Evolutionary conservation across 2,329 filamentous ascomycete species (phyloP).

Genomic region (Teratosphaeria nubilosa): DNA sequence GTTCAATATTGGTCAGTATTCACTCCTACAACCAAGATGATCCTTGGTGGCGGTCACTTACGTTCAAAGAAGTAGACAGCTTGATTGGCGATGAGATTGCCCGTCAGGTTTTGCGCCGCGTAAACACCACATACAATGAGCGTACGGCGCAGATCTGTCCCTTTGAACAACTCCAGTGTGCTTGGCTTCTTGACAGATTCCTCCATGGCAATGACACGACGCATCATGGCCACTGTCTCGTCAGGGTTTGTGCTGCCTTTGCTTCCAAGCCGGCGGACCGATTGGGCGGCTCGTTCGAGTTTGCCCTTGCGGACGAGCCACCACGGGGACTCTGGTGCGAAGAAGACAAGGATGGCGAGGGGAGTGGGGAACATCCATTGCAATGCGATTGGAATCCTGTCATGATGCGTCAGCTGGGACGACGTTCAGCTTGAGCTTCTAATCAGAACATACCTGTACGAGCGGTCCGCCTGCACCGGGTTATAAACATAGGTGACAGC

Average conservation of each 20-base stretch:
- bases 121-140: constrained; percentile 49
- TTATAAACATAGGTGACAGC: constrained; percentile 48
- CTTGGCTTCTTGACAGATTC: constrained; percentile 37
- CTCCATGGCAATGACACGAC: constrained; percentile 47
- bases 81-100: constrained; percentile 51
- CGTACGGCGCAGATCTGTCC: constrained; percentile 45
- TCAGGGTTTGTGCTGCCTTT: constrained; percentile 23
- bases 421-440: neutral
- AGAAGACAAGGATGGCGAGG: constrained; percentile 42
- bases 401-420: neutral
- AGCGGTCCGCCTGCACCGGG: constrained; percentile 16
- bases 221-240: constrained; percentile 50
- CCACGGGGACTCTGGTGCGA: constrained; percentile 44
- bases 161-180: constrained; percentile 44
- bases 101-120: constrained; percentile 47
- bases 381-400: constrained; percentile 44
- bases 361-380: constrained; percentile 52
- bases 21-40: neutral
- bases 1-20: constrained; percentile 10
- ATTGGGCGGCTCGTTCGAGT: constrained; percentile 33
- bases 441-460: constrained; percentile 34
- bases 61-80: constrained; percentile 35
- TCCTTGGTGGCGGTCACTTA: constrained; percentile 24
- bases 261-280: constrained; percentile 40
- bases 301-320: constrained; percentile 44